phyloP scores from a whole-genome alignment of 345 rosid species.

The Nasturtium officinale region DNA sequence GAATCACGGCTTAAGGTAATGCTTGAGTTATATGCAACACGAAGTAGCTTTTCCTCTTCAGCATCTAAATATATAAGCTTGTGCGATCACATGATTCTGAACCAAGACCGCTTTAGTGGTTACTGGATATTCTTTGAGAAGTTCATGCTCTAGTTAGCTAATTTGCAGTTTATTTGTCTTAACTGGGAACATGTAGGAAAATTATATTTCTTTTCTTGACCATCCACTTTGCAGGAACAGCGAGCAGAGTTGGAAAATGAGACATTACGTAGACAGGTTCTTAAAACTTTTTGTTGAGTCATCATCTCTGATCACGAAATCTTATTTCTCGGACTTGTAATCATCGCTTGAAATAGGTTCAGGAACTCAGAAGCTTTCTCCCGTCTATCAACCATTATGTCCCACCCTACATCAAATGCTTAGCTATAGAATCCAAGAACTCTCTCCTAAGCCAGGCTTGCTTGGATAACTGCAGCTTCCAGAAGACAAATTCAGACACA shows the following conservation, averaged over 20 bases:
- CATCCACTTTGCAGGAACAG: conserved; percentile 62
- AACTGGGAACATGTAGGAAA: background rate
- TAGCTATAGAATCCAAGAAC: conserved; percentile 53
- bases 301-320: background rate
- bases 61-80: conserved; percentile 12
- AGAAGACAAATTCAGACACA: conserved; percentile 80
- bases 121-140: background rate
- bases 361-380: conserved; percentile 74
- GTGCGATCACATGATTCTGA: conserved; percentile 18
- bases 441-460: conserved; percentile 42
- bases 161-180: background rate
- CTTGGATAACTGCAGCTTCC: conserved; percentile 51
- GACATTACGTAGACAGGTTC: conserved; percentile 85
- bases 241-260: conserved; percentile 81
- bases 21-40: background rate
- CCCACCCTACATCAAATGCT: conserved; percentile 60
- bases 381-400: conserved; percentile 51
- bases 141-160: conserved; percentile 14
- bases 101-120: background rate
- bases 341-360: conserved; percentile 54
- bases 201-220: background rate
- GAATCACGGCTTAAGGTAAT: conserved; percentile 80
- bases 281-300: background rate
- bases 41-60: conserved; percentile 23
- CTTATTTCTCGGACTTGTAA: background rate